Base-by-base conservation (phyloP, 495 filamentous ascomycete species). In the Talaromyces adpressus region DNA sequence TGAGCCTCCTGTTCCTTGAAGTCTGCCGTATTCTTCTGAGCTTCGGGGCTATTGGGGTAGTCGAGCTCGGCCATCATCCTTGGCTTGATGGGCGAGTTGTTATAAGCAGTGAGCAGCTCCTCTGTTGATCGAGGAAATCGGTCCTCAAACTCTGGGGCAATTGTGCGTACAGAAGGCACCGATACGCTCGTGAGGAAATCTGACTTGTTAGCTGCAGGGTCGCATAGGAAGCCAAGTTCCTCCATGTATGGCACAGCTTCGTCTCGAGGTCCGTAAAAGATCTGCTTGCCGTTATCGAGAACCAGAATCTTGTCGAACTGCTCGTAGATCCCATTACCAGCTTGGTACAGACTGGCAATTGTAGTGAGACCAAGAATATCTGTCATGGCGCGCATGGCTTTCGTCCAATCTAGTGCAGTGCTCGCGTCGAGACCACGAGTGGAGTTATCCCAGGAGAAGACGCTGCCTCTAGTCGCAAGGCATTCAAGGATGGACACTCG, bases 231-330 rank as follows among this genome's bases (percentile, higher is more conserved):
- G 4, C 92, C 92, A 14, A 97, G 84, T 0, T 81, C 81, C 66
- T 93, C 91, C 62, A 97, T 95, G 69, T 96, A 96, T 4, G 76
- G 71, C 58, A 87, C 75, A 6, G 91, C 92, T 66, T 91, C 85
- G 0, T 74, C 70, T 0, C 85, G 71, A 0, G 89, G 87, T 0
- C 92, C 92, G 65, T 91, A 93, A 76, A 89, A 96, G 2, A 94
- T 87, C 70, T 93, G 83, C 12, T 79, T 83, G 16, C 92, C 92
- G 25, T 83, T 80, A 63, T 95, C 89, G 57, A 96, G 89, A 20
- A 94, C 87, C 29, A 93, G 72, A 7, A 94, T 89, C 68, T 94
- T 95, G 76, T 97, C 92, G 66, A 97, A 97, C 52, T 87, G 85
- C 34, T 81, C 82, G 75, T 93, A 96, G 59, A 94, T 95, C 65